Percentiles rank a stretch among this genome's conserved stretches.
phyloP scores from a whole-genome alignment of 768 basidiomycete species.

The Lactarius psammicola region DNA sequence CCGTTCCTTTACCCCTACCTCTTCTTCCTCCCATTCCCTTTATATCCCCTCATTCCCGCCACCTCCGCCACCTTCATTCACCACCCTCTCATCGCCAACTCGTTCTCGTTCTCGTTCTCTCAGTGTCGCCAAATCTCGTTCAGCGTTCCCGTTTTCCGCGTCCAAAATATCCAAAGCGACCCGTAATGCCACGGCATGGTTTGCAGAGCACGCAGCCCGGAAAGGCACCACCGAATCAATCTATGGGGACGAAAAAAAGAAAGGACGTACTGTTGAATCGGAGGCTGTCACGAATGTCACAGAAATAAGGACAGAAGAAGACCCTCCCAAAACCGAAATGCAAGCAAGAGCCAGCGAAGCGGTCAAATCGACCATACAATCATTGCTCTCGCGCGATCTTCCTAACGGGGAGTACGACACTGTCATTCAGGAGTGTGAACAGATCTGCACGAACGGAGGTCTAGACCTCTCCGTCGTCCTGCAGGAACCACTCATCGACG shows the following conservation, averaged over 20 bases:
- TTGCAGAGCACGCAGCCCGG: neutral
- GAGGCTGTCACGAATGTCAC: neutral
- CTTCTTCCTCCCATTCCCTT: neutral
- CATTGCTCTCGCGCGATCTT: slow-evolving; percentile 40
- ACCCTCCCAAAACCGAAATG: neutral
- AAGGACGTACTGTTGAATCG: neutral
- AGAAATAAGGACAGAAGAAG: neutral
- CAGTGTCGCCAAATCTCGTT: slow-evolving; percentile 3
- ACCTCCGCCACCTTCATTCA: neutral
- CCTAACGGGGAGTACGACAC: slow-evolving; percentile 32
- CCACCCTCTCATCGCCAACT: neutral
- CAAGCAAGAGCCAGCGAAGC: slow-evolving; percentile 2
- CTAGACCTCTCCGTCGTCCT: slow-evolving; percentile 54
- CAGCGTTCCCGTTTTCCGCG: slow-evolving; percentile 6
- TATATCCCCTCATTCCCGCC: neutral
- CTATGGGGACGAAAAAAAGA: neutral
- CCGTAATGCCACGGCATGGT: slow-evolving; percentile 9
- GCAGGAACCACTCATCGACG: slow-evolving; percentile 62
- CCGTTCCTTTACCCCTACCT: neutral
- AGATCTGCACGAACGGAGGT: slow-evolving; percentile 51
- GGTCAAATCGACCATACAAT: slow-evolving; percentile 11
- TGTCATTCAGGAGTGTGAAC: slow-evolving; percentile 59
- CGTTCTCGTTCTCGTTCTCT: neutral
- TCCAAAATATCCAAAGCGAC: neutral
- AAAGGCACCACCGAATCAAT: neutral